A percentile compares a stretch with the other conserved stretches of the same genome.
Conservation (phyloP, 2,329 filamentous ascomycete genomes). For the Cladosporium halotolerans region DNA sequence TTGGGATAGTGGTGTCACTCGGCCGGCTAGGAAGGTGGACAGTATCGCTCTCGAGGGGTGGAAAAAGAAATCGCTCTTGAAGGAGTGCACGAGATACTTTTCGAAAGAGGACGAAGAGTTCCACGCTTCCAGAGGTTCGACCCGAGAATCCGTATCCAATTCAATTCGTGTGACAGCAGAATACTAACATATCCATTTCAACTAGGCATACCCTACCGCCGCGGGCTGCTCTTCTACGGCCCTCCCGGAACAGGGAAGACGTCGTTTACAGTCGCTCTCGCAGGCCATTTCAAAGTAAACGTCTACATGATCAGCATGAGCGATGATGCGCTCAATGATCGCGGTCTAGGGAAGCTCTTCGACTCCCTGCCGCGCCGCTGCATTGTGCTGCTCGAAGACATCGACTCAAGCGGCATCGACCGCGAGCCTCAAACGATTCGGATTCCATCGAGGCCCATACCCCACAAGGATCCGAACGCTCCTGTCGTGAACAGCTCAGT, state of each 20-base stretch:
- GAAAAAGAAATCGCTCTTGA: slow-evolving; percentile 58
- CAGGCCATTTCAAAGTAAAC: slow-evolving; percentile 37
- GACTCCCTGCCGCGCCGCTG: slow-evolving; percentile 34
- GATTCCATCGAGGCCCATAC: slow-evolving; percentile 19
- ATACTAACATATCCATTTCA: slow-evolving; percentile 54
- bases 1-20: slow-evolving; percentile 34
- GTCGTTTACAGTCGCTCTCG: slow-evolving; percentile 30
- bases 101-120: slow-evolving; percentile 63
- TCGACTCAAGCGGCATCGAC: slow-evolving; percentile 34
- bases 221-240: slow-evolving; percentile 72
- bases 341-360: slow-evolving; percentile 45
- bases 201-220: slow-evolving; percentile 59
- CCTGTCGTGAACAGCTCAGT: slow-evolving; percentile 31
- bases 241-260: slow-evolving; percentile 39
- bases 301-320: slow-evolving; percentile 34
- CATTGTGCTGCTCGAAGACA: slow-evolving; percentile 38
- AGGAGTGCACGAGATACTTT: slow-evolving; percentile 69
- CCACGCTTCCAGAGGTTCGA: slow-evolving; percentile 66
- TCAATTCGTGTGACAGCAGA: too few relatives aligned
- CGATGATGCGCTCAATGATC: slow-evolving; percentile 77
- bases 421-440: slow-evolving; percentile 47
- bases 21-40: slow-evolving; percentile 63
- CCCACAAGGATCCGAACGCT: slow-evolving; percentile 33
- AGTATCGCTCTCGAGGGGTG: slow-evolving; percentile 65
- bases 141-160: too few relatives aligned